Conservation (phyloP, 2,329 filamentous ascomycete species). For the Phyllosticta citribraziliensis region DNA sequence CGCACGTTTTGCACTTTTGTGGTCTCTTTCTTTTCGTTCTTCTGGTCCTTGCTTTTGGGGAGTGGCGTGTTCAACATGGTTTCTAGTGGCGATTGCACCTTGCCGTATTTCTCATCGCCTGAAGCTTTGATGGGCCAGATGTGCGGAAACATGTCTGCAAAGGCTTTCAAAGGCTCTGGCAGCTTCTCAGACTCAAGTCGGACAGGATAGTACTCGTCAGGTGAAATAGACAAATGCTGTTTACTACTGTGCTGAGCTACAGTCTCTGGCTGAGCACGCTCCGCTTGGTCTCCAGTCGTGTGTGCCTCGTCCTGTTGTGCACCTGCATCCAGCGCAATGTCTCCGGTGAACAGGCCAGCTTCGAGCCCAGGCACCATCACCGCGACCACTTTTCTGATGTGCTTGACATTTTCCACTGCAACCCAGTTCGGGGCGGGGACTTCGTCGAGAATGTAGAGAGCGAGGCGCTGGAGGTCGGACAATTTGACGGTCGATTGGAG, state of each 20-base stretch:
- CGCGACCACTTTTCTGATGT: constrained; percentile 65
- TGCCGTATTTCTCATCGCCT: constrained; percentile 70
- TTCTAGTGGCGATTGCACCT: constrained; percentile 77
- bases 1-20: constrained; percentile 48
- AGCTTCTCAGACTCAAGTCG: constrained; percentile 33
- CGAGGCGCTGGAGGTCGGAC: constrained; percentile 47
- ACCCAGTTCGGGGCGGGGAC: constrained; percentile 52
- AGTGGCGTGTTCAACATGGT: constrained; percentile 70
- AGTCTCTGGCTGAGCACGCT: constrained; percentile 10
- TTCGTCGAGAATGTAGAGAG: constrained; percentile 50
- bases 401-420: constrained; percentile 45
- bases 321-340: constrained; percentile 25
- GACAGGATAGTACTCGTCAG: constrained; percentile 41
- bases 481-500: constrained; percentile 48
- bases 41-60: constrained; percentile 60
- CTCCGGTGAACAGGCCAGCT: constrained; percentile 72
- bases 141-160: constrained; percentile 75
- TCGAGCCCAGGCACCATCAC: constrained; percentile 91
- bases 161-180: constrained; percentile 42
- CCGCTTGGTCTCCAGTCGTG: constrained; percentile 2
- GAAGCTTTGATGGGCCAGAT: constrained; percentile 84
- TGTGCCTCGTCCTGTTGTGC: not conserved
- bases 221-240: constrained; percentile 25
- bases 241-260: constrained; percentile 14
- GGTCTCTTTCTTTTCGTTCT: constrained; percentile 50